A percentile compares a stretch with the other conserved stretches of the same genome.
Conservation (phyloP, 768 basidiomycete genomes). For the Hypsizygus marmoreus region DNA sequence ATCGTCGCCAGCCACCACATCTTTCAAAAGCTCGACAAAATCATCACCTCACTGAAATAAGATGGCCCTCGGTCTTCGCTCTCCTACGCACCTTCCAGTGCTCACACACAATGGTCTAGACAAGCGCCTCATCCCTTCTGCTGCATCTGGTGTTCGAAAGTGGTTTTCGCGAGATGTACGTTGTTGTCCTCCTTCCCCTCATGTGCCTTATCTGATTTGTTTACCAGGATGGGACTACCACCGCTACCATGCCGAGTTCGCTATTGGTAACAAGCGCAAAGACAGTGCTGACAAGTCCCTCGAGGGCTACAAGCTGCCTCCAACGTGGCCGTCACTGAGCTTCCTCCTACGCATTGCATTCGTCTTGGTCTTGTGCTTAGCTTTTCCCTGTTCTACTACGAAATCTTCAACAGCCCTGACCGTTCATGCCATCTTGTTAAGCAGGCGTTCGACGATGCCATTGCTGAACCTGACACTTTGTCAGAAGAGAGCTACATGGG, state of each 20-base stretch:
- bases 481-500: constrained; percentile 99
- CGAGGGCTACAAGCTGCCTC: constrained; percentile 97
- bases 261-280: constrained; percentile 96
- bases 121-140: constrained; percentile 96
- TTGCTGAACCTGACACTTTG: constrained; percentile 97
- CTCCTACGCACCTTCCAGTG: no score
- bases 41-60: no score
- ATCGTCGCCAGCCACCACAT: no score
- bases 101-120: constrained; percentile 93
- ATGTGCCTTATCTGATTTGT: constrained; percentile 22
- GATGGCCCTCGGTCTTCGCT: no score
- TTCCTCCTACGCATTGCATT: constrained; percentile 95
- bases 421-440: constrained; percentile 98
- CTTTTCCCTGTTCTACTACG: constrained; percentile 99
- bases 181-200: neutral
- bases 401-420: constrained; percentile 98
- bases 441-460: constrained; percentile 98
- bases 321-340: constrained; percentile 93
- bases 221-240: constrained; percentile 96
- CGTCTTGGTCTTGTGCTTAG: constrained; percentile 98
- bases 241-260: constrained; percentile 98
- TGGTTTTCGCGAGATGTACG: constrained; percentile 99
- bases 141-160: constrained; percentile 94
- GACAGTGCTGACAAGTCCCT: constrained; percentile 96
- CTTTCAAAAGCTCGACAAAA: no score